Percentiles rank a stretch among this genome's conserved stretches.
Evolutionary conservation across 345 rosid genomes (phyloP).

Genomic region (Mallotus nudiflorus): DNA sequence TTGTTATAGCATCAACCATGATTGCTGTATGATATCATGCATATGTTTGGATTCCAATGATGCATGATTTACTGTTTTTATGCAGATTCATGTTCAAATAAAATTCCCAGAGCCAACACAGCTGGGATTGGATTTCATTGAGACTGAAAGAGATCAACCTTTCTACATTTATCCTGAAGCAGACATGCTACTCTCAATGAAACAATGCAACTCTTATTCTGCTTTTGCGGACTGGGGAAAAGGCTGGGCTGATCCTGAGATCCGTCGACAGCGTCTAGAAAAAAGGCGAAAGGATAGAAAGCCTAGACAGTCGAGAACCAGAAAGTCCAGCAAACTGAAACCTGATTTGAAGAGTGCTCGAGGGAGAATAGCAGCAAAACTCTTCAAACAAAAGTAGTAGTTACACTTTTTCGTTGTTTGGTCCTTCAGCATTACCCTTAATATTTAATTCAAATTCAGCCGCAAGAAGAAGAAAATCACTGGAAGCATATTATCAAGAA

Average conservation of each 20-base stretch:
- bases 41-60: neutral
- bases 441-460: too few relatives aligned
- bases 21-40: neutral
- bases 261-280: conserved; percentile 56
- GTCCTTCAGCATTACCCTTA: too few relatives aligned
- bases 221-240: conserved; percentile 74
- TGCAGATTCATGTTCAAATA: conserved; percentile 76
- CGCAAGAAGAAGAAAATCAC: too few relatives aligned
- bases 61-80: neutral
- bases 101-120: conserved; percentile 57
- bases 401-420: neutral
- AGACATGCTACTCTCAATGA: conserved; percentile 64
- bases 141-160: conserved; percentile 32
- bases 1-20: neutral
- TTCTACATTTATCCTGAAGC: conserved; percentile 71
- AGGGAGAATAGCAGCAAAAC: conserved; percentile 50
- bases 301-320: conserved; percentile 17
- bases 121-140: conserved; percentile 54
- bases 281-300: conserved; percentile 28
- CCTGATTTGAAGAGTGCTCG: conserved; percentile 38
- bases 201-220: conserved; percentile 37
- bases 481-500: too few relatives aligned
- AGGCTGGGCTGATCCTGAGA: conserved; percentile 95
- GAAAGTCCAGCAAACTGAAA: conserved; percentile 28
- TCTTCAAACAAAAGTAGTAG: conserved; percentile 29